Percentiles rank a stretch among this genome's conserved stretches.
These are phyloP conservation scores for Penicillium antarcticum DNA, from an alignment of 495 filamentous ascomycete genomes.

Conservation along the genomic window DNA sequence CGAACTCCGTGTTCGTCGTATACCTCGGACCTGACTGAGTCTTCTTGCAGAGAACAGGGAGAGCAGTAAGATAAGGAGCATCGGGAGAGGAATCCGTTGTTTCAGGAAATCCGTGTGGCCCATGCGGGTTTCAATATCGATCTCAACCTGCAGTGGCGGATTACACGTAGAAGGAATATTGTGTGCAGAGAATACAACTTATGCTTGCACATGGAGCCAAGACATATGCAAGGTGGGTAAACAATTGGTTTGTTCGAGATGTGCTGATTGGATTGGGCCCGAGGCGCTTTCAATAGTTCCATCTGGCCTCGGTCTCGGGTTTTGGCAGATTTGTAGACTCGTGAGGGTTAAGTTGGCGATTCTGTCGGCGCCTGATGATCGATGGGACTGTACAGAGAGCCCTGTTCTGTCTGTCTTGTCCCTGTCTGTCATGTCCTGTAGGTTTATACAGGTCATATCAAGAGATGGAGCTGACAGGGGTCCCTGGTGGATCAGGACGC, in stretches of 20 bases:
- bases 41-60: neutral
- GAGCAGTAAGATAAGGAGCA: neutral
- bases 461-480: too few species aligned
- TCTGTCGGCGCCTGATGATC: too few species aligned
- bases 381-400: too few species aligned
- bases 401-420: neutral
- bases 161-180: too few species aligned
- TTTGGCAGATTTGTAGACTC: neutral
- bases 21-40: neutral
- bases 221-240: neutral
- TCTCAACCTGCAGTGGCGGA: too few species aligned
- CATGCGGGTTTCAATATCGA: conserved; percentile 23
- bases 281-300: conserved; percentile 15
- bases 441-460: too few species aligned
- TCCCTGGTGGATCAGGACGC: too few species aligned
- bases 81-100: conserved; percentile 19
- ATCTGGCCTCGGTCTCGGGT: conserved; percentile 1
- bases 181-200: conserved; percentile 5
- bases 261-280: conserved; percentile 8
- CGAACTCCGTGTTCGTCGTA: neutral
- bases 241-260: conserved; percentile 13
- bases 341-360: too few species aligned
- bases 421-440: too few species aligned
- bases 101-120: conserved; percentile 22
- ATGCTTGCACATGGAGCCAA: conserved; percentile 5